These are phyloP conservation scores for Penicillium canescens DNA, from an alignment of 495 filamentous ascomycete species.

Conservation along the genomic window DNA sequence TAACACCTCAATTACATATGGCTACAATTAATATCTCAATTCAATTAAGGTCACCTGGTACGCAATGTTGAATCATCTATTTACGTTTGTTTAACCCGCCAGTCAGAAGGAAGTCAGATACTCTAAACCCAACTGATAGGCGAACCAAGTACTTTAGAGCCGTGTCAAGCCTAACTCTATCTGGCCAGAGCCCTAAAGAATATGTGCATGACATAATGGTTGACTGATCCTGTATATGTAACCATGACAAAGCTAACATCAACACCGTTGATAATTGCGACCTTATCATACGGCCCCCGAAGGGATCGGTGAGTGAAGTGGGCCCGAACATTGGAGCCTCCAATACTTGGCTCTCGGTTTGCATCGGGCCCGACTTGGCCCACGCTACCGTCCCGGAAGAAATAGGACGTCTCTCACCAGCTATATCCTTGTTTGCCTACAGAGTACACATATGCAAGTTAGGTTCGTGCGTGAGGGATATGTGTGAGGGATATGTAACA, in stretches of 20 bases:
- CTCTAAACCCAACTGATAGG: not conserved
- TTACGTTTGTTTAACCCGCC: not conserved
- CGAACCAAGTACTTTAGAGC: slow-evolving; percentile 5
- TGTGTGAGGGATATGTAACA: not conserved
- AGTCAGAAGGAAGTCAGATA: not conserved
- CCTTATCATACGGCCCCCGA: not conserved
- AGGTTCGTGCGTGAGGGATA: not conserved
- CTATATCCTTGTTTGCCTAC: no score
- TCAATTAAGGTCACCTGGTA: no score
- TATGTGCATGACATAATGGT: no score
- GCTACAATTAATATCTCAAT: no score
- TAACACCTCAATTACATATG: not conserved
- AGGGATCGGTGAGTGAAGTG: not conserved
- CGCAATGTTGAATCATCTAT: not conserved
- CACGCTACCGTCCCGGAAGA: not conserved
- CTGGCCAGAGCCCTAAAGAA: no score
- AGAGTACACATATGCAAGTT: no score
- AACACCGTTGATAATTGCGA: no score
- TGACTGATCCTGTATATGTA: no score
- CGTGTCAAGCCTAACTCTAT: slow-evolving; percentile 2
- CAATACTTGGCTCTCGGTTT: slow-evolving; percentile 19
- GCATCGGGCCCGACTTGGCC: slow-evolving; percentile 5
- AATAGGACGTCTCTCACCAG: not conserved
- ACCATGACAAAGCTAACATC: no score
- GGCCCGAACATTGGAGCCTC: not conserved